Evolutionary conservation across 176 grass and related monocot species (phyloP), one percentile per base, ranked within the genome.

Genomic region (Typha latifolia): DNA sequence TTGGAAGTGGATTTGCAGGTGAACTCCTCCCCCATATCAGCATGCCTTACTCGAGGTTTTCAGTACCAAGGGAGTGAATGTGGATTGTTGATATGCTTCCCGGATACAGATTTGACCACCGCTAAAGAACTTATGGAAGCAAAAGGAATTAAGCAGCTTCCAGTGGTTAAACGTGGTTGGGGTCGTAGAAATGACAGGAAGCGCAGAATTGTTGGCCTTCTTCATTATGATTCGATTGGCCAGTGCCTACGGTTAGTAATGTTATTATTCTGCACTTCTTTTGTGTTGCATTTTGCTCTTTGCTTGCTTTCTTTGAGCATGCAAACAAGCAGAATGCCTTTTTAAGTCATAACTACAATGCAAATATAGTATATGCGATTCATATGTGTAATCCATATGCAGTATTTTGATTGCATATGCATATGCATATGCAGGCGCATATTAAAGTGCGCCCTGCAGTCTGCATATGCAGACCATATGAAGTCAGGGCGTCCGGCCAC

Each of bases 101-200:
- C 81, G 12, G 94, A 92, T 72, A 97, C 89, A 61, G 89, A 97
- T 84, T 81, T 97, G 81, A 97, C 88, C 62, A 92, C 83, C 12
- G 94, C 94, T 47, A 97, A 97, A 75, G 80, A 87, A 48, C 86
- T 97, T 61, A 97, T 97, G 89, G 94, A 97, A 62, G 94, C 90
- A 24, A 97, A 97, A 84, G 88, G 85, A 61, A 90, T 97, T 62
- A 97, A 92, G 57, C 94, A 97, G 69, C 83, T 97, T 81, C 94
- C 94, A 16, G 94, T 97, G 12, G 89, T 97, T 62, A 97, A 90
- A 82, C 80, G 94, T 68, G 78, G 83, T 62, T 74, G 81, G 64
- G 74, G 72, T 62, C 80, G 78, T 55, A 78, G 78, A 61, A 92
- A 73, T 66, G 86, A 89, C 62, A 77, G 89, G 50, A 92, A 85